These are phyloP conservation scores for Acacia melanoxylon DNA, from an alignment of 306 rosid genomes.

Conservation along the genomic window DNA sequence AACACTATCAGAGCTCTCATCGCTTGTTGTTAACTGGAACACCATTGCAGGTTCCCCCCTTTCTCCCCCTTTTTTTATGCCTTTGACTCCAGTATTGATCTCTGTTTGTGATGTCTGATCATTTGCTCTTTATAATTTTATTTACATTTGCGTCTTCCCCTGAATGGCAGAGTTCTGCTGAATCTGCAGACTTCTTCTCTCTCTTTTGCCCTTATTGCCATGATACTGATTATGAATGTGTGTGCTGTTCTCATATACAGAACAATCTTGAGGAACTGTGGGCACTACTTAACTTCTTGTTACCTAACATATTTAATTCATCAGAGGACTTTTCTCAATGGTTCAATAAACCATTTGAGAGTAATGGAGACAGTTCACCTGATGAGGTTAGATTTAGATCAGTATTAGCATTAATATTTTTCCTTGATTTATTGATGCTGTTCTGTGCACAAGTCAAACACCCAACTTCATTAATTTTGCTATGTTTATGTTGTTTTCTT, in stretches of 20 bases:
- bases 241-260: constrained; percentile 52
- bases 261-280: constrained; percentile 98
- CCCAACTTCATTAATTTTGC: constrained; percentile 26
- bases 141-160: background rate
- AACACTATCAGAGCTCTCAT: constrained; percentile 93
- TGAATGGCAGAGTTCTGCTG: constrained; percentile 20
- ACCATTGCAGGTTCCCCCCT: constrained; percentile 74
- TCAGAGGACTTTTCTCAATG: constrained; percentile 98
- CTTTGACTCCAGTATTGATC: constrained; percentile 33
- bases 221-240: constrained; percentile 25
- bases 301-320: constrained; percentile 96
- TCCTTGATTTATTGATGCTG: constrained; percentile 26
- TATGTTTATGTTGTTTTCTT: constrained; percentile 23
- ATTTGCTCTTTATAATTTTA: background rate
- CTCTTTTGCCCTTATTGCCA: background rate
- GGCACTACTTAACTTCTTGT: constrained; percentile 96
- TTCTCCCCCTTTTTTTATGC: background rate
- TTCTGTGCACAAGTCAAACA: background rate
- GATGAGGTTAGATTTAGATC: constrained; percentile 68
- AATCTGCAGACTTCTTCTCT: constrained; percentile 6
- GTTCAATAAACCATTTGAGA: constrained; percentile 98
- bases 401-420: background rate
- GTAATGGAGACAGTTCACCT: constrained; percentile 86
- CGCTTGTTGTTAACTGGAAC: constrained; percentile 98
- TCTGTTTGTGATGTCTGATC: constrained; percentile 21